Evolutionary conservation across 305 asterid genomes (phyloP).

Genomic region (Fraxinus xanthoxyloides): DNA sequence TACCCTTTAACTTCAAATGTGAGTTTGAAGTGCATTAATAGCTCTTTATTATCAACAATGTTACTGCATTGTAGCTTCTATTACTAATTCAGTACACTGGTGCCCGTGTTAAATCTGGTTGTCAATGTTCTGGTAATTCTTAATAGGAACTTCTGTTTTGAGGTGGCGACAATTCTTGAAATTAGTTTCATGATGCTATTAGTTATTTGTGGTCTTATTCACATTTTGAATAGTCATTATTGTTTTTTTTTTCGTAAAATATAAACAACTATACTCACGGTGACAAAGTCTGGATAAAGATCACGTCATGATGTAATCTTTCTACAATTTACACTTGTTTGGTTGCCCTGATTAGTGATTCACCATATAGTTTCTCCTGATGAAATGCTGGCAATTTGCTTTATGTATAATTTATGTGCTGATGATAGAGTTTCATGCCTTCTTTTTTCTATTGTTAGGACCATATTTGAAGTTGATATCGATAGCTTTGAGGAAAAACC

Average conservation of each 20-base stretch:
- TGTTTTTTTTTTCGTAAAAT: neutral
- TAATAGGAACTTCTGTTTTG: neutral
- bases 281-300: neutral
- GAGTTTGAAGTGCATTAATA: neutral
- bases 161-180: neutral
- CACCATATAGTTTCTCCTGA: neutral
- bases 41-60: neutral
- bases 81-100: neutral
- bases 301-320: neutral
- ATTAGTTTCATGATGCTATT: neutral
- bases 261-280: neutral
- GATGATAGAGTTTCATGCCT: slow-evolving; percentile 11
- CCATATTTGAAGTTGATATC: slow-evolving; percentile 93
- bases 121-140: neutral
- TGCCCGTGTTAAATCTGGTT: neutral
- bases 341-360: slow-evolving; percentile 3
- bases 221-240: neutral
- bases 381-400: slow-evolving; percentile 11
- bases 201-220: neutral
- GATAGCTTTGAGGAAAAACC: slow-evolving; percentile 95
- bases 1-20: neutral
- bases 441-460: slow-evolving; percentile 48
- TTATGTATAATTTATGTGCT: slow-evolving; percentile 4
- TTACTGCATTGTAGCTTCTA: neutral
- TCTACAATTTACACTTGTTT: neutral